Conservation (phyloP, 2,329 filamentous ascomycete genomes). For the Talaromyces sp. region DNA sequence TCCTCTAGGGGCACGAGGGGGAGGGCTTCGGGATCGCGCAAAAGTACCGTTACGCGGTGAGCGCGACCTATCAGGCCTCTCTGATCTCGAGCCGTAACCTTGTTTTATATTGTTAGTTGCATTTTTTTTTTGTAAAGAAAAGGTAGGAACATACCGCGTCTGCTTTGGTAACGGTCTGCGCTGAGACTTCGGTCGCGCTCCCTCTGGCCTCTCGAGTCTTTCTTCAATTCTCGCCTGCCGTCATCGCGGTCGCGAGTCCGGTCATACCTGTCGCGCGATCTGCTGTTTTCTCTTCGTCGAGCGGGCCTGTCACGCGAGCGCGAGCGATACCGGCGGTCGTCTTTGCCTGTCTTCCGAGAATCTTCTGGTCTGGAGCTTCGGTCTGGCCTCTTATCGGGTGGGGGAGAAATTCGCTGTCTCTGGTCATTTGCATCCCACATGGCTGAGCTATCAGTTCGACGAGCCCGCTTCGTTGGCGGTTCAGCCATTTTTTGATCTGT, state of each 20-base stretch:
- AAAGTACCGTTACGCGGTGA: slow-evolving; percentile 35
- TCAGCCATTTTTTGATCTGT: slow-evolving; percentile 44
- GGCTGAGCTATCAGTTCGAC: slow-evolving; percentile 54
- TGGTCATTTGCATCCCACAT: slow-evolving; percentile 54
- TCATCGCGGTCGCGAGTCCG: slow-evolving; percentile 22
- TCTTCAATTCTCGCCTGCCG: slow-evolving; percentile 27
- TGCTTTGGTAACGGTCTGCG: slow-evolving; percentile 33
- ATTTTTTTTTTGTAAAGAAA: neutral
- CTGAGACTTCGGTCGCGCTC: slow-evolving; percentile 37
- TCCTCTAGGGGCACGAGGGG: slow-evolving; percentile 25
- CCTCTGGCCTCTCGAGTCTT: slow-evolving; percentile 34
- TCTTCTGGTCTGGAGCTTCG: slow-evolving; percentile 18
- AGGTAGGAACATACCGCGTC: slow-evolving; percentile 32
- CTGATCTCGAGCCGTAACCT: slow-evolving; percentile 28
- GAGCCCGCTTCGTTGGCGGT: slow-evolving; percentile 48
- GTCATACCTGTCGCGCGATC: slow-evolving; percentile 36
- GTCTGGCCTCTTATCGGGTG: slow-evolving; percentile 24
- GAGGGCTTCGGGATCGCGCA: slow-evolving; percentile 32
- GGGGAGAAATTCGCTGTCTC: slow-evolving; percentile 21
- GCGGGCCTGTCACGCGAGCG: slow-evolving; percentile 36
- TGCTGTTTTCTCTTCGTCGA: slow-evolving; percentile 39
- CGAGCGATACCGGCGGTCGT: slow-evolving; percentile 39
- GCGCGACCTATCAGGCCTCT: slow-evolving; percentile 33
- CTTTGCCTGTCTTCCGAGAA: slow-evolving; percentile 30
- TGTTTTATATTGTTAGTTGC: neutral